phyloP scores from a whole-genome alignment of 176 grass and related monocot species.

The Guadua angustifolia region DNA sequence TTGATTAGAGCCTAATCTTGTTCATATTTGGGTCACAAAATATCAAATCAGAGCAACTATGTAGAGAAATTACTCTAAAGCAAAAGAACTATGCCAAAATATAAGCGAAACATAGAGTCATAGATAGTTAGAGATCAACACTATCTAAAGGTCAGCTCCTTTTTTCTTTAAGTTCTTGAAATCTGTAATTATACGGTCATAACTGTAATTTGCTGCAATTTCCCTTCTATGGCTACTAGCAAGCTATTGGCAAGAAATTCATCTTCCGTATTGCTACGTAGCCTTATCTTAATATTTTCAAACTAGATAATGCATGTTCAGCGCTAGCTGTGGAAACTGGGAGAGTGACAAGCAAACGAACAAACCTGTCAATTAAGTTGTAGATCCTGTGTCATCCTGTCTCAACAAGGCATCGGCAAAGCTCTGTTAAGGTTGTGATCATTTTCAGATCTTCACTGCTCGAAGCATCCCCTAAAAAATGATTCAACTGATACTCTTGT shows the following conservation, averaged over 20 bases:
- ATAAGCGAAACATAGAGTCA: background rate
- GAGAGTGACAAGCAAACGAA: conserved; percentile 24
- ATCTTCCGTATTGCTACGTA: conserved; percentile 22
- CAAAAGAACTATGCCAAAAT: background rate
- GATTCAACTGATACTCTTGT: background rate
- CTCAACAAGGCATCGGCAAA: background rate
- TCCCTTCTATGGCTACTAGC: too few species aligned
- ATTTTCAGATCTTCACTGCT: background rate
- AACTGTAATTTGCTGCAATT: background rate
- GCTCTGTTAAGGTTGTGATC: background rate
- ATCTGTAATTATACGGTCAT: background rate
- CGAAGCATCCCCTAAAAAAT: conserved; percentile 6
- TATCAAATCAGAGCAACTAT: background rate
- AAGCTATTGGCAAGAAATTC: background rate
- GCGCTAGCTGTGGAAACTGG: conserved; percentile 16
- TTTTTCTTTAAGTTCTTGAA: background rate
- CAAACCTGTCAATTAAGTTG: conserved; percentile 33
- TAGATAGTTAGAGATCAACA: too few species aligned
- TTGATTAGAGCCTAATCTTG: background rate
- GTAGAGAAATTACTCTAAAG: background rate
- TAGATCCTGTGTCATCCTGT: background rate
- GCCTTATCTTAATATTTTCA: conserved; percentile 29
- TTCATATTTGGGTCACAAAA: background rate
- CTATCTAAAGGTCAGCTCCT: background rate
- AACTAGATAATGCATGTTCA: too few species aligned